phyloP scores from a whole-genome alignment of 1,284 basidiomycete species.

The Serendipita sp. region DNA sequence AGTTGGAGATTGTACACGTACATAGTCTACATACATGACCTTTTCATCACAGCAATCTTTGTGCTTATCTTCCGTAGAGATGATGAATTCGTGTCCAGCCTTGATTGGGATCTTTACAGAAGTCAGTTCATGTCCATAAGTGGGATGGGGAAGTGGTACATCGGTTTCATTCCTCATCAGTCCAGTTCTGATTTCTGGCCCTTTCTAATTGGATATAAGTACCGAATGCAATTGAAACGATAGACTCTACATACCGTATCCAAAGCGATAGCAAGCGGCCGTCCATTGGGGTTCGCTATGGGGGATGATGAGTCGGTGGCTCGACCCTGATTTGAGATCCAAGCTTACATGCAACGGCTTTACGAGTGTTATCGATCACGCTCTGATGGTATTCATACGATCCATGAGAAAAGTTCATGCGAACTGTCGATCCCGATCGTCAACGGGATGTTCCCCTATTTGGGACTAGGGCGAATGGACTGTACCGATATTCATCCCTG shows the following conservation, averaged over 20 bases:
- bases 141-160: conserved; percentile 25
- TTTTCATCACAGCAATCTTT: conserved; percentile 70
- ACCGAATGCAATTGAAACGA: conserved; percentile 7
- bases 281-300: conserved; percentile 51
- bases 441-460: background rate
- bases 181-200: conserved; percentile 97
- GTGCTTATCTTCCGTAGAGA: conserved; percentile 78
- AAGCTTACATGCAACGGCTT: conserved; percentile 56
- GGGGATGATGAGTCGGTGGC: conserved; percentile 6
- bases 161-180: conserved; percentile 79
- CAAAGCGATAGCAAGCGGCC: conserved; percentile 93
- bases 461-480: background rate
- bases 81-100: conserved; percentile 88
- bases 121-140: conserved; percentile 5
- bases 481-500: conserved; percentile 88
- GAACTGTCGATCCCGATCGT: conserved; percentile 38
- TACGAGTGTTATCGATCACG: conserved; percentile 90
- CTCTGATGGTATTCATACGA: conserved; percentile 95
- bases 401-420: conserved; percentile 98
- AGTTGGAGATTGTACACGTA: conserved; percentile 27
- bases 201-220: conserved; percentile 52
- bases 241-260: conserved; percentile 58
- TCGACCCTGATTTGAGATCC: background rate
- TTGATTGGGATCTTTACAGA: conserved; percentile 54
- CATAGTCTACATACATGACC: conserved; percentile 83